Conservation (phyloP, 108 stramenopile genomes). For the Skeletonema potamos region DNA sequence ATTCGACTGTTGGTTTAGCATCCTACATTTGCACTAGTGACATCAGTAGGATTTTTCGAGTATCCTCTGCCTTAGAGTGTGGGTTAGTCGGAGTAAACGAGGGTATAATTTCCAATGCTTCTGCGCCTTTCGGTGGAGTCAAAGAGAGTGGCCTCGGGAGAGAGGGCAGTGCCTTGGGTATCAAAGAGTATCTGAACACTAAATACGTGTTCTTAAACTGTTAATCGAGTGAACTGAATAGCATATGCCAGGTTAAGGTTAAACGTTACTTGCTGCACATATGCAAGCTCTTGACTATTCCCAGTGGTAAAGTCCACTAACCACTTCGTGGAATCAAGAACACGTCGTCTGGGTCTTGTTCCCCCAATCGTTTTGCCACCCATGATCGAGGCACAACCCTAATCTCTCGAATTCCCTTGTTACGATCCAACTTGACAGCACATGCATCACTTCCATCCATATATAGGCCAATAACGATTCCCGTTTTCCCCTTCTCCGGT, state of each 20-base stretch:
- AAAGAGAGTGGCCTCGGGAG: constrained; percentile 97
- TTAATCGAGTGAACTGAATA: not conserved
- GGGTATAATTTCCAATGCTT: constrained; percentile 73
- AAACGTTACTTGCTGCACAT: not conserved
- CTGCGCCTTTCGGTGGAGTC: constrained; percentile 95
- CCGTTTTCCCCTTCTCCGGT: constrained; percentile 82
- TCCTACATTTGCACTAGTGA: constrained; percentile 82
- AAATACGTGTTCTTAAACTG: constrained; percentile 84
- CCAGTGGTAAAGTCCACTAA: not conserved
- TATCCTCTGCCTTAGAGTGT: constrained; percentile 56
- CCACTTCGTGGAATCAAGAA: constrained; percentile 73
- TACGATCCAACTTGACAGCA: constrained; percentile 80
- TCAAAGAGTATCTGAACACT: constrained; percentile 92
- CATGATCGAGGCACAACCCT: constrained; percentile 66
- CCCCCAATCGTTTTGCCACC: constrained; percentile 83
- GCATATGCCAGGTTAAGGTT: not conserved
- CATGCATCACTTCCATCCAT: constrained; percentile 63
- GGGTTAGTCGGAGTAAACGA: constrained; percentile 96
- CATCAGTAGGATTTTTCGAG: constrained; percentile 55
- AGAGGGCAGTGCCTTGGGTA: constrained; percentile 89
- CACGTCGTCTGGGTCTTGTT: constrained; percentile 89
- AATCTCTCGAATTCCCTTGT: constrained; percentile 79
- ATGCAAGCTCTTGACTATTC: not conserved
- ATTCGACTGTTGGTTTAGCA: constrained; percentile 81
- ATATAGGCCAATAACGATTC: constrained; percentile 86